Conservation (phyloP, 805 yeast genomes). For the Saturnispora sanitii region DNA sequence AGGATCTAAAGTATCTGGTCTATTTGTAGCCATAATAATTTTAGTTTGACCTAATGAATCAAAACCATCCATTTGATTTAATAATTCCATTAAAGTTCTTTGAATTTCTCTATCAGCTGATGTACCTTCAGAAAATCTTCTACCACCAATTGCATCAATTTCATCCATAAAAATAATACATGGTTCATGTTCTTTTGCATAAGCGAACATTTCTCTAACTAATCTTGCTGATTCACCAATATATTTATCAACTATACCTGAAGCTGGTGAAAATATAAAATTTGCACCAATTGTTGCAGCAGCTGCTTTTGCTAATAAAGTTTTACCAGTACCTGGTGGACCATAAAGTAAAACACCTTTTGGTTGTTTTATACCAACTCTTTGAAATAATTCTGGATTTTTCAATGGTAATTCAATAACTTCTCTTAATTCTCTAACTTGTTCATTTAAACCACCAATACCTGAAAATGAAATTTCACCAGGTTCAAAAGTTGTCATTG, state of each 20-base stretch:
- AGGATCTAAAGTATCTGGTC: slow-evolving; percentile 85
- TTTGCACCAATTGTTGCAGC: slow-evolving; percentile 97
- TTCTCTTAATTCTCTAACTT: slow-evolving; percentile 91
- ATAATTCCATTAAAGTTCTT: slow-evolving; percentile 93
- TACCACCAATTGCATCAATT: slow-evolving; percentile 96
- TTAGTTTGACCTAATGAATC: slow-evolving; percentile 91
- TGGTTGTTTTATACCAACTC: slow-evolving; percentile 98
- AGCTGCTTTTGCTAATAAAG: slow-evolving; percentile 90
- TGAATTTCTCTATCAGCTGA: slow-evolving; percentile 99
- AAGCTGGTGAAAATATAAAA: slow-evolving; percentile 94
- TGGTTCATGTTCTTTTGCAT: slow-evolving; percentile 86
- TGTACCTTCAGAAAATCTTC: slow-evolving; percentile 97
- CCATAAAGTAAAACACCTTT: slow-evolving; percentile 90
- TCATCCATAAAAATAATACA: slow-evolving; percentile 97
- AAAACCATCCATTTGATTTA: slow-evolving; percentile 99
- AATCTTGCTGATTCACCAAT: slow-evolving; percentile 97
- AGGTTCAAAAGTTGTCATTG: slow-evolving; percentile 97
- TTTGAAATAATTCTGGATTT: slow-evolving; percentile 88
- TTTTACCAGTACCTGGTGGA: slow-evolving; percentile 99
- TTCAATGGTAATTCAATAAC: slow-evolving; percentile 95
- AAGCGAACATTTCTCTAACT: slow-evolving; percentile 89
- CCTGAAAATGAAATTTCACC: slow-evolving; percentile 92
- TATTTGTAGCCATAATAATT: slow-evolving; percentile 96
- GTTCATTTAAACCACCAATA: slow-evolving; percentile 94
- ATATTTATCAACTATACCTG: slow-evolving; percentile 89